These are phyloP conservation scores for Terfezia boudieri DNA, from an alignment of 495 filamentous ascomycete species.

Conservation along the genomic window DNA sequence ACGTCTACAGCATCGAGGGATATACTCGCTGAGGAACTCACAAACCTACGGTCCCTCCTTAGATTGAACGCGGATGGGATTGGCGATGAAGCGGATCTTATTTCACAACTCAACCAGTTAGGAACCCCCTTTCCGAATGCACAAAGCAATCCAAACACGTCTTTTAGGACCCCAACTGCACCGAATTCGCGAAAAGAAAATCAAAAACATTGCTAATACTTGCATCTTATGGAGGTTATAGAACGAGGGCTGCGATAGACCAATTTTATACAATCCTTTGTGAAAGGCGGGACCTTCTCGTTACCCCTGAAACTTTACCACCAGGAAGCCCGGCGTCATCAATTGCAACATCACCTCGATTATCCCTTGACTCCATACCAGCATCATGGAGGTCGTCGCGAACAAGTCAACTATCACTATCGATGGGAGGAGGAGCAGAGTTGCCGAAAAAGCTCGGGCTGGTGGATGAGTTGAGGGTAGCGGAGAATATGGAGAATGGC, in stretches of 20 bases:
- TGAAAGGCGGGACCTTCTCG: conserved; percentile 6
- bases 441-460: too few relatives aligned
- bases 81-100: conserved; percentile 13
- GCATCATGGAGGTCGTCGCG: conserved; percentile 7
- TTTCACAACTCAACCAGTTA: conserved; percentile 10
- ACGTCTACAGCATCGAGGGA: conserved; percentile 4
- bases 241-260: conserved; percentile 11
- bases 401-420: conserved; percentile 5
- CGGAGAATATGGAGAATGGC: too few relatives aligned
- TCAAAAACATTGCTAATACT: too few relatives aligned
- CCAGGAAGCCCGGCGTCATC: conserved; percentile 9
- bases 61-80: conserved; percentile 18
- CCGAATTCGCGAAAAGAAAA: too few relatives aligned
- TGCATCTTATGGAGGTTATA: not conserved
- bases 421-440: not conserved
- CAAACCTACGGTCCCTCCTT: conserved; percentile 13
- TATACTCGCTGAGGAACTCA: conserved; percentile 12
- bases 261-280: conserved; percentile 9
- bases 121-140: not conserved
- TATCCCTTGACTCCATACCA: conserved; percentile 9
- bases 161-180: not conserved
- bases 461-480: too few relatives aligned
- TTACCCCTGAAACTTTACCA: conserved; percentile 13
- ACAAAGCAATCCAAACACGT: not conserved
- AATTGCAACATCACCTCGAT: conserved; percentile 7